Evolutionary conservation across 2,329 filamentous ascomycete species (phyloP), one percentile per base, ranked within the genome.

Genomic region (Aspergillus sp.): DNA sequence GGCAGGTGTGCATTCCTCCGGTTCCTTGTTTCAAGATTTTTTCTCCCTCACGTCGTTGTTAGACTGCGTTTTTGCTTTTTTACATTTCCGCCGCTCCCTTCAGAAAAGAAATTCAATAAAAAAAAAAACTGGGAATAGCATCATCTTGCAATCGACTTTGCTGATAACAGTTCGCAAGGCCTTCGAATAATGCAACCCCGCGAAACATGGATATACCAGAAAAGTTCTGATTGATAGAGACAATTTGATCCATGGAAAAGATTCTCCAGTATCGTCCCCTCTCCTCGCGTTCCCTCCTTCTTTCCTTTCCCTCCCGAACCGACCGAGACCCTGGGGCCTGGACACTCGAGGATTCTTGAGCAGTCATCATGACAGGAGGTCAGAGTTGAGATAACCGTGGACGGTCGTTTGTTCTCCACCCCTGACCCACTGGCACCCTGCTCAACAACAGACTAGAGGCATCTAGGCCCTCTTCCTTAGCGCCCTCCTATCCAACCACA

Each of bases 1-100:
- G 55, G 55, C 55, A 57, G 55, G 13, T 6, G 24, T 32, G 49
- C 55, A 53, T 57, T 30, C 34, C 38, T 55, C 53, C 36, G 53
- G 44, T 48, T 49, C 50, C 53, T 56, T 56, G 53, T 56, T 57
- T 32, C 55, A 57, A 48, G 49, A 48, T 57, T 53, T 52, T 52
- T 57, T 47, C n/a, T 45, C 24, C 34, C 42, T 42, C 42, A 26
- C 30, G 8, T 8, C 24, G 47, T 54, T 48, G 20, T 48, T 24
- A 41, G 24, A 22, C 3, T 8, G 15, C 5, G 5, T 24, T 43
- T 48, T 48, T 48, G 48, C 48, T 53, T 48, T 53, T 53, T 45
- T 30, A 18, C 26, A 12, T 7, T 44, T 39, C 26, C 49, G 52
- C 24, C 52, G 20, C 51, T 48, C n/a, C 50, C 42, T 47, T 22